phyloP scores from a whole-genome alignment of 352 stramenopile species.

The Elongisporangium anandrum region DNA sequence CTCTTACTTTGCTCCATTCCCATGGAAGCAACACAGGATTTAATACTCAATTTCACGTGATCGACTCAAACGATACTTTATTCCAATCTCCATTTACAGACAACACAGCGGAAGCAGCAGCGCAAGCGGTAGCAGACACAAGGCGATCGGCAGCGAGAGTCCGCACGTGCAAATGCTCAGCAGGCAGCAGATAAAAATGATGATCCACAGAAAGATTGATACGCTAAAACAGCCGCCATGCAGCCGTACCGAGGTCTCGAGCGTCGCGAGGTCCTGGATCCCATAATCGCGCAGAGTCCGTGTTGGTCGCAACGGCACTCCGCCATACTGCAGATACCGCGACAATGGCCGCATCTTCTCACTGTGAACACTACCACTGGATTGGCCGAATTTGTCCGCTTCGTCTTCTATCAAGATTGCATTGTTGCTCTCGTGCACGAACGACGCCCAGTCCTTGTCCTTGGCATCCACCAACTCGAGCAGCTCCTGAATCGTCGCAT shows the following conservation, averaged over 20 bases:
- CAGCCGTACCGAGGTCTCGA: constrained; percentile 34
- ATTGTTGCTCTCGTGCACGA: constrained; percentile 2
- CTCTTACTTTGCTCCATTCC: neutral
- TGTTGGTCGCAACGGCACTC: constrained; percentile 44
- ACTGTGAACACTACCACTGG: neutral
- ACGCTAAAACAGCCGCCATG: constrained; percentile 67
- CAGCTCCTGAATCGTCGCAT: constrained; percentile 33
- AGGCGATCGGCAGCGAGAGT: constrained; percentile 50
- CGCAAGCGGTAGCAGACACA: constrained; percentile 53
- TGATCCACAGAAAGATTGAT: constrained; percentile 72
- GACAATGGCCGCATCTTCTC: constrained; percentile 3
- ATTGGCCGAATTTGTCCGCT: neutral
- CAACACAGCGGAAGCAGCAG: constrained; percentile 67
- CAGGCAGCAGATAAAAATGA: constrained; percentile 71
- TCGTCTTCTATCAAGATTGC: neutral
- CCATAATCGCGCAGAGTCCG: constrained; percentile 52
- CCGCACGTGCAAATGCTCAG: constrained; percentile 74
- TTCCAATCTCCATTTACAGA: constrained; percentile 22
- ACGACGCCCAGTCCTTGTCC: constrained; percentile 2
- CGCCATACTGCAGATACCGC: constrained; percentile 56
- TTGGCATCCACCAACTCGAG: constrained; percentile 26
- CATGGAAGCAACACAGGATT: too few species aligned
- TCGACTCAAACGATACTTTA: neutral
- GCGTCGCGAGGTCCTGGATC: constrained; percentile 66
- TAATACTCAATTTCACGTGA: too few species aligned